These are phyloP conservation scores for Lentinus brumalis DNA, from an alignment of 768 basidiomycete genomes.

Conservation along the genomic window DNA sequence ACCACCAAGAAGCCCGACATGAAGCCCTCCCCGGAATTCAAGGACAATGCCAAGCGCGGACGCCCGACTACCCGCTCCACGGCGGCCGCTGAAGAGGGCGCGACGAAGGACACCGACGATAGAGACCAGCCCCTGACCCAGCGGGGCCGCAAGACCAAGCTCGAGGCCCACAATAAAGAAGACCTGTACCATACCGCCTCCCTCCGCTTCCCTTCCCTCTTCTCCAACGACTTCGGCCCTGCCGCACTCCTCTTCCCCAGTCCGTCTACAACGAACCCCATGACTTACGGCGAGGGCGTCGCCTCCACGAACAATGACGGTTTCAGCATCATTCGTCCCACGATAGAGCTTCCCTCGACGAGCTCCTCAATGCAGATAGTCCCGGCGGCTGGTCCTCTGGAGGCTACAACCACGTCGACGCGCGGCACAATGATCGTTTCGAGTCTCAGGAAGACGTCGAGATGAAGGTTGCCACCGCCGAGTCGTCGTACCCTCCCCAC, in stretches of 20 bases:
- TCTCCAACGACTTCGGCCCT: constrained; percentile 76
- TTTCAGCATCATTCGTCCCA: constrained; percentile 71
- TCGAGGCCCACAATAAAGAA: constrained; percentile 19
- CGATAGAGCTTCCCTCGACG: constrained; percentile 86
- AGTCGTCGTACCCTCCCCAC: constrained; percentile 22
- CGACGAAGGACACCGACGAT: constrained; percentile 24
- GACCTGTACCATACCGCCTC: constrained; percentile 34
- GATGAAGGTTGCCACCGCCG: constrained; percentile 31
- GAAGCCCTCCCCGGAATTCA: constrained; percentile 67
- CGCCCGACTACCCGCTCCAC: constrained; percentile 42
- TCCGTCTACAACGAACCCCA: constrained; percentile 64
- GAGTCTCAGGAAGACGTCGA: constrained; percentile 32
- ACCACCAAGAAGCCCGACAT: constrained; percentile 66
- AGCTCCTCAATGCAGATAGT: constrained; percentile 60
- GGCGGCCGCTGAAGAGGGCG: constrained; percentile 33
- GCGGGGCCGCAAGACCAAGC: constrained; percentile 33
- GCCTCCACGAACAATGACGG: constrained; percentile 47
- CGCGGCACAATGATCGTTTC: constrained; percentile 23
- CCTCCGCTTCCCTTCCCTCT: constrained; percentile 74
- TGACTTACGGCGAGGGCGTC: constrained; percentile 81
- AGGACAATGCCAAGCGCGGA: constrained; percentile 46
- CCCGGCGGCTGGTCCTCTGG: constrained; percentile 32
- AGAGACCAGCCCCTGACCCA: constrained; percentile 42
- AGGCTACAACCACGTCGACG: constrained; percentile 15
- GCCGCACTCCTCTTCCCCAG: constrained; percentile 70